A percentile compares a stretch with the other conserved stretches of the same genome.
These are phyloP conservation scores for Hydrangea macrophylla DNA, from an alignment of 148 eudicot genomes.

Conservation along the genomic window DNA sequence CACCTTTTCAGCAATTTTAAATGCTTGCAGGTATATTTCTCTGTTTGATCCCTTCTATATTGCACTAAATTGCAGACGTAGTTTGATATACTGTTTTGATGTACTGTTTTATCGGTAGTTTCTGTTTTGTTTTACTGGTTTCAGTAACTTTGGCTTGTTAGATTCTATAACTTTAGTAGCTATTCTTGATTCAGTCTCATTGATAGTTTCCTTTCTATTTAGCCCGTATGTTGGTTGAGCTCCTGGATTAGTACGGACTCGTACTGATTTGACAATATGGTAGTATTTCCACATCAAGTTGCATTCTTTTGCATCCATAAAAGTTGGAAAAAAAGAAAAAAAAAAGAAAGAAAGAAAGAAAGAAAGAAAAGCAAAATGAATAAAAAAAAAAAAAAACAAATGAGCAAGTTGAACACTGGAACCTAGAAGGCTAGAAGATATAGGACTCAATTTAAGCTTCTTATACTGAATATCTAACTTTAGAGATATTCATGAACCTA, in stretches of 20 bases:
- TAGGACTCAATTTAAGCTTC: not conserved
- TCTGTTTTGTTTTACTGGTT: not conserved
- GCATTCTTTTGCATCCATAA: no score
- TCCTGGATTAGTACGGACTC: no score
- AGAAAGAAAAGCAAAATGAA: no score
- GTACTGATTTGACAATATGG: no score
- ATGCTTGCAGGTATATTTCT: constrained; percentile 86
- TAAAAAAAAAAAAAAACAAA: no score
- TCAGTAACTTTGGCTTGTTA: not conserved
- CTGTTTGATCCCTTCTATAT: not conserved
- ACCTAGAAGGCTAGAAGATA: no score
- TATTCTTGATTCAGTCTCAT: not conserved
- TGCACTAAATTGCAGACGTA: constrained; percentile 4
- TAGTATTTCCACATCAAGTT: no score
- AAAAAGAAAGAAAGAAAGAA: no score
- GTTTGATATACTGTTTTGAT: not conserved
- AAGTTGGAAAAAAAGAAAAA: no score
- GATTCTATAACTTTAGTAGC: not conserved
- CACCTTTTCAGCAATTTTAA: constrained; percentile 92
- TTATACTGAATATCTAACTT: not conserved
- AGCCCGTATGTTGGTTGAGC: no score
- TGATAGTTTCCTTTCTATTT: not conserved
- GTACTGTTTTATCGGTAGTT: not conserved
- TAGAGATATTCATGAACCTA: no score
- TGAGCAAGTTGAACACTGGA: no score